These are phyloP conservation scores for Penicillium malachiteum DNA, from an alignment of 495 filamentous ascomycete species.

Conservation along the genomic window DNA sequence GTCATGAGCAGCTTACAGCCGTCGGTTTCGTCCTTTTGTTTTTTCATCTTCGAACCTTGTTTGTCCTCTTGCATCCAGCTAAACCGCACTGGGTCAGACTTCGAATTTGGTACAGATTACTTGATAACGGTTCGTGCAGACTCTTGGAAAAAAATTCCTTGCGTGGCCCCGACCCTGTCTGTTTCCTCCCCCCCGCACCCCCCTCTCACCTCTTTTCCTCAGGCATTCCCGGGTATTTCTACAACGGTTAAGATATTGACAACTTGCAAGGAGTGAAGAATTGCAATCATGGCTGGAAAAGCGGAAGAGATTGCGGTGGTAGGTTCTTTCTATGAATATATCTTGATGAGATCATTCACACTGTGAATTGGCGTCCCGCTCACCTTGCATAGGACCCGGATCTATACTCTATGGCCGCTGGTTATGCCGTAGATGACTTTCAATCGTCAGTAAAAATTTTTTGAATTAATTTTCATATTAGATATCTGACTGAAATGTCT, in stretches of 20 bases:
- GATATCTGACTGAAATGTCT: neutral
- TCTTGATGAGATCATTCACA: neutral
- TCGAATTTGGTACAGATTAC: neutral
- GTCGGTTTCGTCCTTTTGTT: neutral
- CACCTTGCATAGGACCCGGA: constrained; percentile 7
- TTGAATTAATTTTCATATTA: neutral
- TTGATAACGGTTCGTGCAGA: neutral
- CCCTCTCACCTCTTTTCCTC: neutral
- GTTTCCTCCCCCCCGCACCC: neutral
- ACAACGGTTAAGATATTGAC: neutral
- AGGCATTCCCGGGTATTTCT: neutral
- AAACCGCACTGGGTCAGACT: neutral
- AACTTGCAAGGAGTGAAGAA: too few relatives aligned
- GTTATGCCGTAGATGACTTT: constrained; percentile 5
- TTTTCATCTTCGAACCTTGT: neutral
- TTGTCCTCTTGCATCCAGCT: neutral
- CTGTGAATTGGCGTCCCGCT: neutral
- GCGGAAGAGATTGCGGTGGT: constrained; percentile 10
- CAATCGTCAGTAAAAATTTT: constrained; percentile 11
- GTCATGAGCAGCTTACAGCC: neutral
- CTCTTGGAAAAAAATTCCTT: neutral
- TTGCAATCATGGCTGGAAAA: neutral
- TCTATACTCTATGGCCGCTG: constrained; percentile 8
- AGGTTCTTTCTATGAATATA: neutral
- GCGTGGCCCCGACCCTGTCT: neutral